Base-by-base conservation (phyloP, 2,329 filamentous ascomycete genomes). In the Monosporascus sp. region DNA sequence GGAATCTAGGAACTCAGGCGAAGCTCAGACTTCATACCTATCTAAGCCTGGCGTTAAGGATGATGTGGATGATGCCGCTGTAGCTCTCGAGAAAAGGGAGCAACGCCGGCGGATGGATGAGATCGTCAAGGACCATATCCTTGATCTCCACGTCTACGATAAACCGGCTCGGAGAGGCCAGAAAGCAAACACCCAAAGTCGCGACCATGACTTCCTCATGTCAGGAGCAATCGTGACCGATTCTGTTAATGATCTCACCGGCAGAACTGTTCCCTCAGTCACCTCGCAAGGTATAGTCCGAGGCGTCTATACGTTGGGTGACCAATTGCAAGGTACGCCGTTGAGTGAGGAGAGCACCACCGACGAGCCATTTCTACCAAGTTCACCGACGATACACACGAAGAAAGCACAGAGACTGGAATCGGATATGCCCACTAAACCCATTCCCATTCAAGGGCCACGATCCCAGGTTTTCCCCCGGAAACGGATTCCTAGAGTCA, bases 141-240 rank as follows among this genome's bases (percentile, higher is more conserved):
- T 50, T n/a, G 61, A 61, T 37, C 22, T 16, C 24, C 37, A 43
- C 26, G 49, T 64, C 22, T 54, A 46, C 20, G 56, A 63, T 27
- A 51, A 17, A 40, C 38, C 48, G 9, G 24, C 19, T 22, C 43
- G 5, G 43, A 27, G 36, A 37, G 38, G 26, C 34, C 14, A 11
- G 8, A 31, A 11, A 40, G 2, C 27, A 7, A 24, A 1, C 53
- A 45, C 24, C 26, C 53, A 22, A 59, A 59, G 60, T 59, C 58
- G 36, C 54, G 57, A 38, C 9, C 14, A 46, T 46, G 9, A 31
- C 1, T 56, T 50, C 26, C 40, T 56, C 31, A 61, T 63, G 61
- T 59, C 59, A 38, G 59, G 59, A 34, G 51, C 31, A n/a, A 48
- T 56, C 7, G 22, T 46, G 20, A 31, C 34, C 8, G 6, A 26